Evolutionary conservation across 2,329 filamentous ascomycete genomes (phyloP).

Genomic region (Boeremia exigua): DNA sequence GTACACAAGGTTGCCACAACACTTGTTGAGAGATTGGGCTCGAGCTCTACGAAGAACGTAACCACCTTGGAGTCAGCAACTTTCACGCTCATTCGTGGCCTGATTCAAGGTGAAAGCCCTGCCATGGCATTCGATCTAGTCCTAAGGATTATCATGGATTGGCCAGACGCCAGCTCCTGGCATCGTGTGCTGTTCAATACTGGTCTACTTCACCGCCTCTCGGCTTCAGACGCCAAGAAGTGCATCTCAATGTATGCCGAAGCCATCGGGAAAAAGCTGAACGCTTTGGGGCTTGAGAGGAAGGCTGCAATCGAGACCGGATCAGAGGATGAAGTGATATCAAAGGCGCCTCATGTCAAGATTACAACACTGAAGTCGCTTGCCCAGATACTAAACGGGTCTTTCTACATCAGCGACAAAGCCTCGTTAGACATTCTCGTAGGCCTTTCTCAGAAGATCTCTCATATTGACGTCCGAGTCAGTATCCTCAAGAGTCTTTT

Average conservation of each 20-base stretch:
- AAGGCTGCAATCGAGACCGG: slow-evolving; percentile 17
- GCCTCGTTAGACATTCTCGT: slow-evolving; percentile 40
- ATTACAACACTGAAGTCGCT: slow-evolving; percentile 53
- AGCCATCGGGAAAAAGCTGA: slow-evolving; percentile 37
- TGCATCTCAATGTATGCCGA: slow-evolving; percentile 39
- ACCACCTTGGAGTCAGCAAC: slow-evolving; percentile 26
- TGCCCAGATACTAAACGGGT: slow-evolving; percentile 45
- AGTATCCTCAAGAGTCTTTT: slow-evolving; percentile 45
- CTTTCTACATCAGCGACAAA: slow-evolving; percentile 41
- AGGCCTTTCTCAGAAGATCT: slow-evolving; percentile 34
- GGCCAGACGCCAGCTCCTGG: slow-evolving; percentile 52
- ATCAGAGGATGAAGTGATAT: background rate
- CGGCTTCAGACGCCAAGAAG: slow-evolving; percentile 35
- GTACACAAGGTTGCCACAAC: slow-evolving; percentile 24
- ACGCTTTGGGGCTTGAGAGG: slow-evolving; percentile 10
- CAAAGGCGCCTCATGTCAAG: slow-evolving; percentile 38
- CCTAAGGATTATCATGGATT: slow-evolving; percentile 37
- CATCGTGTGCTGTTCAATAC: slow-evolving; percentile 46
- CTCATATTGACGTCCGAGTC: slow-evolving; percentile 49
- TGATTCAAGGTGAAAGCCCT: slow-evolving; percentile 41
- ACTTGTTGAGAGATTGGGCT: slow-evolving; percentile 17
- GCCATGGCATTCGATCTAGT: slow-evolving; percentile 36
- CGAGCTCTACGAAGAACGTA: slow-evolving; percentile 6
- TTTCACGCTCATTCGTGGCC: slow-evolving; percentile 30
- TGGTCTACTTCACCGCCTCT: slow-evolving; percentile 42